A percentile compares a stretch with the other conserved stretches of the same genome.
Evolutionary conservation across 108 stramenopile species (phyloP).

Genomic region (Asterionellopsis glacialis): DNA sequence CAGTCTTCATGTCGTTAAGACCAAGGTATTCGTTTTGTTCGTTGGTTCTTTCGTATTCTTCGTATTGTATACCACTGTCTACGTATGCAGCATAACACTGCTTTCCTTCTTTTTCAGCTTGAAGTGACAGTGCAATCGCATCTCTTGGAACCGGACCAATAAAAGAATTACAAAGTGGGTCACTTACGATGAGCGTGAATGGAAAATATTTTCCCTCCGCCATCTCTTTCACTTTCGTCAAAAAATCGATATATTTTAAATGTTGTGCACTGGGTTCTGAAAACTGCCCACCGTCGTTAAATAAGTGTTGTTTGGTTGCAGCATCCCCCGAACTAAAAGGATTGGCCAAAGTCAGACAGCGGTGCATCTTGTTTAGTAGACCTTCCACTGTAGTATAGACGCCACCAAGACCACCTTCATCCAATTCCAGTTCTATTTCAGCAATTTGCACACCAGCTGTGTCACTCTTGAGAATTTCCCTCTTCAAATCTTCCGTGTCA

Average conservation of each 20-base stretch:
- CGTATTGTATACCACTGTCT: slow-evolving; percentile 36
- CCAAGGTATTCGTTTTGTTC: slow-evolving; percentile 68
- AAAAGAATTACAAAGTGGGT: slow-evolving; percentile 91
- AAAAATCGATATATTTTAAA: slow-evolving; percentile 34
- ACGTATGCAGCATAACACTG: slow-evolving; percentile 11
- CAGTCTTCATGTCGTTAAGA: slow-evolving; percentile 54
- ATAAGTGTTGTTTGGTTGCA: slow-evolving; percentile 32
- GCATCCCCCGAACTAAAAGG: slow-evolving; percentile 78
- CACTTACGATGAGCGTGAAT: slow-evolving; percentile 74
- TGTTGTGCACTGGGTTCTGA: slow-evolving; percentile 18
- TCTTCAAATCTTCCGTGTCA: slow-evolving; percentile 51
- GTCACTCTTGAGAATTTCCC: slow-evolving; percentile 85
- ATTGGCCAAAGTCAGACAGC: slow-evolving; percentile 47
- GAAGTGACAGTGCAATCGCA: slow-evolving; percentile 15
- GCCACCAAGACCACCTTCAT: slow-evolving; percentile 74
- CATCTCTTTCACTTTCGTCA: slow-evolving; percentile 33
- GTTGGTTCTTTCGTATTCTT: slow-evolving; percentile 40
- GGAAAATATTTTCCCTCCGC: slow-evolving; percentile 54
- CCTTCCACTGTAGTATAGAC: slow-evolving; percentile 92
- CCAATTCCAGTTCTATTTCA: slow-evolving; percentile 58
- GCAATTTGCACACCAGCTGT: slow-evolving; percentile 76
- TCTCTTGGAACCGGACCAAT: slow-evolving; percentile 41
- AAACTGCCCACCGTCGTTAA: slow-evolving; percentile 35
- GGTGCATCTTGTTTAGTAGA: slow-evolving; percentile 62
- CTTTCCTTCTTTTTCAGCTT: slow-evolving; percentile 31